phyloP scores from a whole-genome alignment of 345 rosid species.

The Aethionema arabicum region DNA sequence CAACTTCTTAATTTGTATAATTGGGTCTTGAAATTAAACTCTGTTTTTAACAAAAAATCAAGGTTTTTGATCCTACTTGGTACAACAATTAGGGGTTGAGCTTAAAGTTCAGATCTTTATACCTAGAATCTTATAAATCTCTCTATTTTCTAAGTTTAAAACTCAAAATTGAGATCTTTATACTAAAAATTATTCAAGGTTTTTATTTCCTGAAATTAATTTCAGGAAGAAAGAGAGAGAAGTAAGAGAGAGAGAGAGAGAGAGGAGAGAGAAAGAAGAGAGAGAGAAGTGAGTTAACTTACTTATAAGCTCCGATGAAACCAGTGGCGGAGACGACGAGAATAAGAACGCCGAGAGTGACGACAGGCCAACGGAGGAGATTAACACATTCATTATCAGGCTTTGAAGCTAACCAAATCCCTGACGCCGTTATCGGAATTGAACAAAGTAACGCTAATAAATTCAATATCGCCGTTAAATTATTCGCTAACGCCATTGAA shows the following conservation, averaged over 20 bases:
- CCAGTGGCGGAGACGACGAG: slow-evolving; percentile 84
- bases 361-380: slow-evolving; percentile 80
- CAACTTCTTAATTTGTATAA: neutral
- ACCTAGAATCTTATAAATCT: no score
- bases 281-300: neutral
- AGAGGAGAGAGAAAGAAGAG: neutral
- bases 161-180: no score
- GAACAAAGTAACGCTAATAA: slow-evolving; percentile 82
- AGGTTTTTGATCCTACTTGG: no score
- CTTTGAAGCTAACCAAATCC: slow-evolving; percentile 85
- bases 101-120: no score
- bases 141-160: no score
- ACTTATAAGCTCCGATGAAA: slow-evolving; percentile 81
- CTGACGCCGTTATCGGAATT: slow-evolving; percentile 80
- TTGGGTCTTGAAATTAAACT: no score
- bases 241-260: neutral
- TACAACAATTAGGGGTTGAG: no score
- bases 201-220: no score
- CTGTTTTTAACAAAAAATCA: no score
- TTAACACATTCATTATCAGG: slow-evolving; percentile 81
- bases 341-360: slow-evolving; percentile 72
- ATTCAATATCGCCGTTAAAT: slow-evolving; percentile 82
- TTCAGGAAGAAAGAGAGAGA: neutral
- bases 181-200: no score
- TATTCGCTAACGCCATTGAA: slow-evolving; percentile 89